Evolutionary conservation across 495 filamentous ascomycete genomes (phyloP).

Genomic region (Penicillium lagena): DNA sequence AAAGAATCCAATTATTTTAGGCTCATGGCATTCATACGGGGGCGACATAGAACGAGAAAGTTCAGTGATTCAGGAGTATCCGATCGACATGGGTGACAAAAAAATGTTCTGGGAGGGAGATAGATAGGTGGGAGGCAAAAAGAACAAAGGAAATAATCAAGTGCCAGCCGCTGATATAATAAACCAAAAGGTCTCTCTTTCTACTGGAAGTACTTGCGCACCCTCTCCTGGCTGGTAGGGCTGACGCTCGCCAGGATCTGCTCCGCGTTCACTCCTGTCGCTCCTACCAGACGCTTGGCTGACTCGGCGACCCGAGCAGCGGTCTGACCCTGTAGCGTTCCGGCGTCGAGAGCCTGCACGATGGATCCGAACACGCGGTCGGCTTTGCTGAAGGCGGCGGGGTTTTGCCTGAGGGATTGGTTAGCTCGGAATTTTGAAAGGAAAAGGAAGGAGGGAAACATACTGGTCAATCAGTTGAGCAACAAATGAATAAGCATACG

Average conservation of each 20-base stretch:
- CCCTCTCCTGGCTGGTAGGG: constrained; percentile 68
- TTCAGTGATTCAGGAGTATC: constrained; percentile 19
- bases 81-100: constrained; percentile 20
- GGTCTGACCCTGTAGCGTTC: constrained; percentile 80
- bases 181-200: not conserved
- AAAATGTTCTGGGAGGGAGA: constrained; percentile 7
- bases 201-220: constrained; percentile 64
- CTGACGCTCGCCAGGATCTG: constrained; percentile 63
- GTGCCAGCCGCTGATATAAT: constrained; percentile 14
- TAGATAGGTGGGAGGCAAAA: not conserved
- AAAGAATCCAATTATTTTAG: not conserved
- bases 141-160: constrained; percentile 8
- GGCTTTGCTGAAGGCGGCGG: constrained; percentile 67
- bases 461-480: constrained; percentile 90
- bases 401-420: constrained; percentile 64
- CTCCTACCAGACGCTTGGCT: constrained; percentile 65
- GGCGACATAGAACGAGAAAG: constrained; percentile 12
- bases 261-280: constrained; percentile 62
- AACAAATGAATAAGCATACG: constrained; percentile 91
- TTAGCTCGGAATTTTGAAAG: constrained; percentile 7
- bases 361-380: constrained; percentile 76
- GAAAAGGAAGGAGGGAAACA: constrained; percentile 30
- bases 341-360: constrained; percentile 79
- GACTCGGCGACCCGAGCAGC: constrained; percentile 64
- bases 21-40: constrained; percentile 11